Evolutionary conservation across 495 filamentous ascomycete species (phyloP), one percentile per base, ranked within the genome.

Genomic region (Aspergillus leporis): DNA sequence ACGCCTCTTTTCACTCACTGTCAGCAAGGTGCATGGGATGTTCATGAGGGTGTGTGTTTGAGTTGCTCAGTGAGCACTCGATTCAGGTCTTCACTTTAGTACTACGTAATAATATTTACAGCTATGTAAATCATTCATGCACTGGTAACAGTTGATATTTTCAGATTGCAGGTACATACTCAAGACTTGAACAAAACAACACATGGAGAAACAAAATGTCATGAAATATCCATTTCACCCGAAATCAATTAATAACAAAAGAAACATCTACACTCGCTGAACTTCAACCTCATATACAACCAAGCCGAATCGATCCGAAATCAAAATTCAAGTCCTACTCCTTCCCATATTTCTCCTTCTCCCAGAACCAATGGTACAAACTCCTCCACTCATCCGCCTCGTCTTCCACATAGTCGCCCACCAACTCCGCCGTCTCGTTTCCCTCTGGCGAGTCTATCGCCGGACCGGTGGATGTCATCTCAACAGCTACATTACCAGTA

Each of bases 321-420:
- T 31, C n/a, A 10, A 25, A 53, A 28, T 28, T 28, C 38, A 9
- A 3, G 38, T 3, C 4, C 28, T 45, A 64, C n/a, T 56, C 43
- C n/a, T 64, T 60, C 19, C 59, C 61, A 18, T 58, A 48, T 14
- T 58, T 59, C 50, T 64, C 65, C 41, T 67, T 67, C 54, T 72
- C 74, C 76, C 76, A 78, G 38, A 79, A 79, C 76, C 76, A 79
- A 57, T 78, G 74, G 48, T 80, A 80, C 21, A 80, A 61, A 36
- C 64, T 74, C 62, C 70, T 73, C 74, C 76, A 77, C 56, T 74
- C 72, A 0, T 41, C 66, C 6, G 70, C 70, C 38, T 78, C 77
- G 50, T 79, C 77, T 41, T 78, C 76, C 31, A 80, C 77, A 62
- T 80, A 80, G 32, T 80, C 77, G 1, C 70, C 73, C 4, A 80